phyloP scores from a whole-genome alignment of 306 rosid genomes.

The Hippophae tibetana region DNA sequence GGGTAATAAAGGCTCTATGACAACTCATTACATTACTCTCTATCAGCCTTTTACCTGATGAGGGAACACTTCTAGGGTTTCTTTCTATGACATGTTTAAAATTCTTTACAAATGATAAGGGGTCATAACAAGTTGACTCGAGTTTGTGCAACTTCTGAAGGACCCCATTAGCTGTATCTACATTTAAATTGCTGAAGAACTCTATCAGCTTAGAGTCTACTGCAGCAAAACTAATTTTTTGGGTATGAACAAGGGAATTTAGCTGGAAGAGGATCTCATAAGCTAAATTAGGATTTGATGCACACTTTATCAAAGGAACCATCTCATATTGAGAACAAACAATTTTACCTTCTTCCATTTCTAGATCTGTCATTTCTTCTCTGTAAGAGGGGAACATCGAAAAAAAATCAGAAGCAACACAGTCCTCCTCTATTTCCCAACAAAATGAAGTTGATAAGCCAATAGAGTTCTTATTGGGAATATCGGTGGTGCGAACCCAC shows the following conservation, averaged over 20 bases:
- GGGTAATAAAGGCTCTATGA: slow-evolving; percentile 80
- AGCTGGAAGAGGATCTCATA: slow-evolving; percentile 73
- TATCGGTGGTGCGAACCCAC: slow-evolving; percentile 82
- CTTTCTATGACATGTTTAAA: slow-evolving; percentile 36
- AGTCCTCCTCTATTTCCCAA: slow-evolving; percentile 58
- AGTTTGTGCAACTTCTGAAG: slow-evolving; percentile 71
- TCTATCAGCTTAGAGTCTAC: slow-evolving; percentile 46
- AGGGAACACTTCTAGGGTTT: slow-evolving; percentile 22
- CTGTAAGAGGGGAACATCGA: slow-evolving; percentile 46
- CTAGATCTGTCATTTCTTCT: slow-evolving; percentile 36
- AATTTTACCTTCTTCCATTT: slow-evolving; percentile 43
- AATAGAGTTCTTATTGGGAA: slow-evolving; percentile 46
- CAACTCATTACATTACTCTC: slow-evolving; percentile 73
- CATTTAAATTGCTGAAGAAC: slow-evolving; percentile 37
- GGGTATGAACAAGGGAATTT: slow-evolving; percentile 78
- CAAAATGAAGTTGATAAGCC: slow-evolving; percentile 66
- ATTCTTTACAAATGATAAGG: slow-evolving; percentile 40
- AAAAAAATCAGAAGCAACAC: slow-evolving; percentile 37
- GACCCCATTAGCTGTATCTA: slow-evolving; percentile 40
- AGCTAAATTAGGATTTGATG: slow-evolving; percentile 26
- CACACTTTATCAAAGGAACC: slow-evolving; percentile 60
- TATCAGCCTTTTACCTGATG: slow-evolving; percentile 31
- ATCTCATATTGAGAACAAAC: slow-evolving; percentile 35
- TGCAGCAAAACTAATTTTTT: slow-evolving; percentile 61
- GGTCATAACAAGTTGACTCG: slow-evolving; percentile 57